phyloP scores from a whole-genome alignment of 768 basidiomycete species.

The Mrakia frigida region DNA sequence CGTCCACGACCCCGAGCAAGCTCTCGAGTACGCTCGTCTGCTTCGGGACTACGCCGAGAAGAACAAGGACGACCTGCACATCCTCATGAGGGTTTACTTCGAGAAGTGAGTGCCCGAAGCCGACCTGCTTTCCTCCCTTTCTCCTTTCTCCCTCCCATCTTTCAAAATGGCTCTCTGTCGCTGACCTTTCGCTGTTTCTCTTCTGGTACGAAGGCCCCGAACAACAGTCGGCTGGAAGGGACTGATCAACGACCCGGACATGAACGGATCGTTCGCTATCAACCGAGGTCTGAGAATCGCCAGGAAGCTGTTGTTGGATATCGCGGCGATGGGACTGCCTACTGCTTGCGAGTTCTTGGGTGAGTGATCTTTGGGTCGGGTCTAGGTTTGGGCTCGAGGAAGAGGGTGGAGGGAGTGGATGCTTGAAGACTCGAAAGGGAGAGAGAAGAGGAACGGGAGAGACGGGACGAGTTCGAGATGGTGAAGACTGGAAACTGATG shows the following conservation, averaged over 20 bases:
- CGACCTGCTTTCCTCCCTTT: no score
- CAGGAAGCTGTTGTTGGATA: slow-evolving; percentile 75
- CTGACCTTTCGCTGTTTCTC: not conserved
- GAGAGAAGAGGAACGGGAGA: no score
- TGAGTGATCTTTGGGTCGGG: slow-evolving; percentile 34
- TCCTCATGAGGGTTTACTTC: slow-evolving; percentile 85
- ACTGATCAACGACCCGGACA: slow-evolving; percentile 67
- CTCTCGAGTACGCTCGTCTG: slow-evolving; percentile 76
- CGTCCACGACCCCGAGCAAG: slow-evolving; percentile 81
- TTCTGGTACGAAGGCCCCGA: slow-evolving; percentile 45
- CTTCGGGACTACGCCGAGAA: slow-evolving; percentile 72
- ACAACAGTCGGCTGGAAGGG: slow-evolving; percentile 99
- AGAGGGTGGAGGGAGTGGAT: no score
- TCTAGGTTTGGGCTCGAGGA: no score
- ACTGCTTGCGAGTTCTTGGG: slow-evolving; percentile 91
- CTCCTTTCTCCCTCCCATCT: no score
- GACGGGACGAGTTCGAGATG: not conserved
- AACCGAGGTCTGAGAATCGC: slow-evolving; percentile 91
- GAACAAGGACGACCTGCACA: slow-evolving; percentile 78
- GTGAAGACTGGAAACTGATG: not conserved
- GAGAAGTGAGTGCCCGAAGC: slow-evolving; percentile 74
- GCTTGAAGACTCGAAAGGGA: no score
- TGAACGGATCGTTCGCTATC: slow-evolving; percentile 49
- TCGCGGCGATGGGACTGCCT: slow-evolving; percentile 85
- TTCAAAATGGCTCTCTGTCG: no score